Evolutionary conservation across 805 yeast genomes (phyloP), one percentile per base, ranked within the genome.

Genomic region (Schwanniomyces yamadae): DNA sequence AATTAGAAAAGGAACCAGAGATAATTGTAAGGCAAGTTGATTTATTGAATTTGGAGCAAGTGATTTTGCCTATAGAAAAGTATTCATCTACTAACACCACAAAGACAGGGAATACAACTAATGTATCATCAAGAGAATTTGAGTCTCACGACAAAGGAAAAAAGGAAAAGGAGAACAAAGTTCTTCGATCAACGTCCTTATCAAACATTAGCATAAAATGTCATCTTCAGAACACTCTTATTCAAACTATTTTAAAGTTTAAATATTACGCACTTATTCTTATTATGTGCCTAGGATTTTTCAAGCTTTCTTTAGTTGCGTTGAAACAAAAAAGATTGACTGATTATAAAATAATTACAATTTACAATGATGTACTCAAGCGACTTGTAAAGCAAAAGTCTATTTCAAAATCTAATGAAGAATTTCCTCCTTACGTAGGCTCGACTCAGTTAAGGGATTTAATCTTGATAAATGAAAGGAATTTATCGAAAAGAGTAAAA

Each of bases 11-110:
- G 37, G 84, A 82, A 63, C 82, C 84, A 28, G 86, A 80, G 57
- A 72, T 82, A 55, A 78, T 74, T 63, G 83, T 84, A 76, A 82
- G 93, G 85, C 85, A 80, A 74, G 86, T 80, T 73, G 33, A 28
- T 35, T 29, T 34, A 18, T 41, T 38, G 34, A 18, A 22, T 25
- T n/a, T 4, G n/a, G n/a, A 23, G 20, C 20, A 16, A 31, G 23
- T n/a, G 24, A 16, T 29, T 37, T 13, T 16, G 31, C 17, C 12
- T n/a, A 11, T 25, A n/a, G n/a, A n/a, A 7, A 33, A 26, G 20
- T 15, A 21, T n/a, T 24, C 19, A 12, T 29, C 15, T 41, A 52
- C 61, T 55, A 55, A 55, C 58, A 40, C 28, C 37, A 28, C 15
- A 19, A 45, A 55, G 62, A 47, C 48, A 41, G 51, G 55, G 44